These are phyloP conservation scores for Aristolochia contorta DNA, from an alignment of 164 flowering plant species.

Conservation along the genomic window DNA sequence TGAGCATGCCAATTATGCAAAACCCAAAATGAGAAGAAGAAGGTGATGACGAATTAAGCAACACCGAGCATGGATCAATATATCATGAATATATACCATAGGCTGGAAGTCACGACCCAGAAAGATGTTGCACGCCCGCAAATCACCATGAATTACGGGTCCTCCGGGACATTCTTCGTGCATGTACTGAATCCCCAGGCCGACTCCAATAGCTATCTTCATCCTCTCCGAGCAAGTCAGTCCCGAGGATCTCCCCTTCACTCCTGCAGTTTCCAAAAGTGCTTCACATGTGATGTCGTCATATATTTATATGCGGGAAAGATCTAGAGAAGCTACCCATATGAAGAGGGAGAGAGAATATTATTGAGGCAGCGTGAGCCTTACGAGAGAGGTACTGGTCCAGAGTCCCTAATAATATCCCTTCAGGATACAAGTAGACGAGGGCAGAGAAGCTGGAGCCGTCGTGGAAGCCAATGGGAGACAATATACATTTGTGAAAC, in stretches of 20 bases:
- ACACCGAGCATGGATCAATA: neutral
- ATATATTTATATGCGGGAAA: no score
- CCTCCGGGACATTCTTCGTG: slow-evolving; percentile 39
- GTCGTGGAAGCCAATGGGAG: slow-evolving; percentile 19
- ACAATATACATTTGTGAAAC: slow-evolving; percentile 25
- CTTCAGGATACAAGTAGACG: slow-evolving; percentile 15
- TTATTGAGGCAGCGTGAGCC: neutral
- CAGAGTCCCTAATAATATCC: slow-evolving; percentile 11
- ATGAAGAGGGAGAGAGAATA: neutral
- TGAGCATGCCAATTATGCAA: neutral
- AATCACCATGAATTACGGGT: slow-evolving; percentile 25
- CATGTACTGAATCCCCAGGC: slow-evolving; percentile 28
- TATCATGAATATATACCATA: slow-evolving; percentile 12
- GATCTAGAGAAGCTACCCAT: neutral
- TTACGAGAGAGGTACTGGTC: slow-evolving; percentile 18
- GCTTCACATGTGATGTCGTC: no score
- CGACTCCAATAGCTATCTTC: slow-evolving; percentile 26
- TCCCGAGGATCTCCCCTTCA: slow-evolving; percentile 4
- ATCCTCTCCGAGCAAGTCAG: slow-evolving; percentile 19
- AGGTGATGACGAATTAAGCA: neutral
- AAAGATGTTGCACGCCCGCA: slow-evolving; percentile 19
- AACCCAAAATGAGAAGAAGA: neutral
- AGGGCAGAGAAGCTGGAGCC: slow-evolving; percentile 13
- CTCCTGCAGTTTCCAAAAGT: slow-evolving; percentile 9
- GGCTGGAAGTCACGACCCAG: slow-evolving; percentile 20